Conservation (phyloP, 2,329 filamentous ascomycete species). For the Pseudogymnoascus sp. region DNA sequence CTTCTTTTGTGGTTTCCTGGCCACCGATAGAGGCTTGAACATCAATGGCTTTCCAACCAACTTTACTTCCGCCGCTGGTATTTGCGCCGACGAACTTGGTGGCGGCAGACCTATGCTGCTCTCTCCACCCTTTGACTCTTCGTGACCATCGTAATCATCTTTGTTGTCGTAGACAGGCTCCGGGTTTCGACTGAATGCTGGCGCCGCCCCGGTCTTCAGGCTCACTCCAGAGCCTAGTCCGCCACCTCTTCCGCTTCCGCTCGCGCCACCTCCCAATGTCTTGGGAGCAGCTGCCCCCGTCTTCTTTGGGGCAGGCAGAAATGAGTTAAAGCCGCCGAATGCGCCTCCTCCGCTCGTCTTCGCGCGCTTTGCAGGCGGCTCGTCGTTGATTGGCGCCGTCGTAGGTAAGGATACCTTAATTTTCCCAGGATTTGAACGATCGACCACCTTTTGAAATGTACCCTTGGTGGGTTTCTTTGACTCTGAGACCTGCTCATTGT, state of each 20-base stretch:
- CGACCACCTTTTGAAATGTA: slow-evolving; percentile 70
- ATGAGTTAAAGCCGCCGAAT: slow-evolving; percentile 77
- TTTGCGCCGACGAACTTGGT: slow-evolving; percentile 40
- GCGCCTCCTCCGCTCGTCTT: slow-evolving; percentile 50
- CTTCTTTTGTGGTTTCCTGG: slow-evolving; percentile 65
- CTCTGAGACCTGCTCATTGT: slow-evolving; percentile 35
- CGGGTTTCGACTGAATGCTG: slow-evolving; percentile 65
- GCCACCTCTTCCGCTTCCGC: slow-evolving; percentile 6
- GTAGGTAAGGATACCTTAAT: slow-evolving; percentile 73
- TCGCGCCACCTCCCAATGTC: slow-evolving; percentile 24
- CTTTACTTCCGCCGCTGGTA: slow-evolving; percentile 57
- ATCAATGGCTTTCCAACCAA: slow-evolving; percentile 65
- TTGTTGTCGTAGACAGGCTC: slow-evolving; percentile 20
- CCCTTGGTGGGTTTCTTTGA: slow-evolving; percentile 38
- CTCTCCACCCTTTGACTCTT: slow-evolving; percentile 21
- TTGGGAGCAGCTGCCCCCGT: slow-evolving; percentile 35
- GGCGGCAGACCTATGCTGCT: slow-evolving; percentile 32
- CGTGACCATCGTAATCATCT: slow-evolving; percentile 20
- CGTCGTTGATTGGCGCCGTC: slow-evolving; percentile 36
- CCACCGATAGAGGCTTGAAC: slow-evolving; percentile 84
- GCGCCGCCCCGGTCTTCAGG: slow-evolving; percentile 74
- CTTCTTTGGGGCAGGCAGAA: slow-evolving; percentile 77
- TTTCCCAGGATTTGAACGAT: slow-evolving; percentile 72
- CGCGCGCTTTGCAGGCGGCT: slow-evolving; percentile 64
- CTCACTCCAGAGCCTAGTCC: slow-evolving; percentile 50